Base-by-base conservation (phyloP, 345 rosid species). In the Populus tremula region DNA sequence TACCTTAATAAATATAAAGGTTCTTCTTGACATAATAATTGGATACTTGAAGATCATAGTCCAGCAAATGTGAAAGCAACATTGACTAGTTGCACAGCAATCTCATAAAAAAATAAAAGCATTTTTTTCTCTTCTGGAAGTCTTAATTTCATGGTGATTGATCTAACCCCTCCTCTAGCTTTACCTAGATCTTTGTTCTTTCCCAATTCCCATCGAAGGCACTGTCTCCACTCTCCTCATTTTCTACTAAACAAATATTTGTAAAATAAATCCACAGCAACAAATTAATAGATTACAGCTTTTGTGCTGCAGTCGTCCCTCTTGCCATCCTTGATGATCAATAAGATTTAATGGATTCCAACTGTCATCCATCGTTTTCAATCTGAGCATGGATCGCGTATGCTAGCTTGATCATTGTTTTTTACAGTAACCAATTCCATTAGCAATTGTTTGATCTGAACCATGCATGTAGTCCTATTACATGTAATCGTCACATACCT, bases 181-280 rank as follows among this genome's bases (percentile, higher is more conserved):
- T 80, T 68, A 78, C 78, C 78, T 71, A 81, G 69, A 81, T 74
- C 13, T 72, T 68, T 68, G 77, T 68, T 81, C 71, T 72, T 77
- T 64, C 70, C 27, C 78, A 64, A 68, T 82, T 81, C 84, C 85
- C 25, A 74, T 64, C 62, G 71, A 70, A 62, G 76, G 36, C 69
- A 56, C 21, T 35, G 73, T 78, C 77, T 23, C 31, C 50, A 45
- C 50, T 45, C 17, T 83, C 82, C 69, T 65, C 75, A 59, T 83
- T 72, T 74, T 56, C 47, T 75, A 73, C 45, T 59, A 67, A 27
- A 62, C 43, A 31, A 66, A 71, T 33, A 33, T 41, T 41, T 41
- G 13, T 70, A 39, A 43, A 21, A 59, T 69, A 33, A 39, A 69
- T 20, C 31, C 3, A 13, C 25, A 23, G 17, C 62, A 54, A 23